Percentiles rank a stretch among this genome's conserved stretches.
Evolutionary conservation across 2,329 filamentous ascomycete genomes (phyloP).

Genomic region (Paraconiothyrium brasiliense): DNA sequence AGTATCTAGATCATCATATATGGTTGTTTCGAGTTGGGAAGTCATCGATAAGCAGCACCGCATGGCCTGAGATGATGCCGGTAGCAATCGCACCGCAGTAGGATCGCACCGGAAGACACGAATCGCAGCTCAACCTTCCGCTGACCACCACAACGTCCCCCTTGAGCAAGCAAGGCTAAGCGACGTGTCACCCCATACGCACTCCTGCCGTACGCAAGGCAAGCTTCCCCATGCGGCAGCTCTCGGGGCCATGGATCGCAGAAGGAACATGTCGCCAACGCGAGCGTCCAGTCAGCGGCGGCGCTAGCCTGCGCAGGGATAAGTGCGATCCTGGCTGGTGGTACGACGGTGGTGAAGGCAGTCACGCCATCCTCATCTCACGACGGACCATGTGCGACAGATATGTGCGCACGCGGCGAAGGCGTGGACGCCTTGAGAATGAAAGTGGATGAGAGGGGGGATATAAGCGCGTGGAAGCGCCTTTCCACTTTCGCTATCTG

Average conservation of each 20-base stretch:
- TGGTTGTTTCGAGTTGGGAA: too few relatives aligned
- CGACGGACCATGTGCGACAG: conserved; percentile 13
- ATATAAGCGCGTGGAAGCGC: not conserved
- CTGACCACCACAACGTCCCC: not conserved
- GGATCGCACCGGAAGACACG: too few relatives aligned
- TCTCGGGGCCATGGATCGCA: not conserved
- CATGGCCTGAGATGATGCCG: too few relatives aligned
- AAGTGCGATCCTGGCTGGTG: conserved; percentile 3
- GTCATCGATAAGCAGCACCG: too few relatives aligned
- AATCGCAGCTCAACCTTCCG: too few relatives aligned
- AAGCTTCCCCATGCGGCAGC: not conserved
- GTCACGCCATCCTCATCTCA: conserved; percentile 22
- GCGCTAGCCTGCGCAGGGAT: not conserved
- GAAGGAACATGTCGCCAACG: not conserved
- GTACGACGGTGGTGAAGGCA: conserved; percentile 11
- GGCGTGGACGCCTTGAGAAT: not conserved
- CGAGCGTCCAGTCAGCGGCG: not conserved
- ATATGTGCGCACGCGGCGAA: not conserved
- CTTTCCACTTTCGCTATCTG: not conserved
- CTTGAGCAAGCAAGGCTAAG: not conserved
- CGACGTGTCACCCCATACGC: not conserved
- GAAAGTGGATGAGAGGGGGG: conserved; percentile 1
- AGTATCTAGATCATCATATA: too few relatives aligned
- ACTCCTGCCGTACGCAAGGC: not conserved
- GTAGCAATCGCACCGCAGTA: too few relatives aligned